Base-by-base conservation (phyloP, 1,284 basidiomycete species). In the Xerocomus nothofagi region DNA sequence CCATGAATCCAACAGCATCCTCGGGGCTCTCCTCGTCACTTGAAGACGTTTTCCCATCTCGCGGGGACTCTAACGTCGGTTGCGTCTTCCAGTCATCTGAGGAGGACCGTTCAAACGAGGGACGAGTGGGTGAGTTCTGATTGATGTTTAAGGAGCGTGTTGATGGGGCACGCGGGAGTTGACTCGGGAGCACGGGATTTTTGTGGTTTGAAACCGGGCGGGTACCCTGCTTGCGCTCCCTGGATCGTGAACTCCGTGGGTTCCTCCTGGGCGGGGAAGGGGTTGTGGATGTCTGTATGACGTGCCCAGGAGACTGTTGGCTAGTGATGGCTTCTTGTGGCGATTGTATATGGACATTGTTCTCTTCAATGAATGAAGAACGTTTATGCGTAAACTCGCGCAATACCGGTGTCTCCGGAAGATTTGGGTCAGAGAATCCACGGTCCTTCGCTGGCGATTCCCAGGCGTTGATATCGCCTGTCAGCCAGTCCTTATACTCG, bases 311-410 rank as follows among this genome's bases (percentile, higher is more conserved):
- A 39, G 69, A 60, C 40, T 66, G 74, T 56, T 75, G 74, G 44
- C 72, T 71, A 30, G 71, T 66, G 49, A 78, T 68, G 26, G 78
- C 77, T 54, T 79, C 77, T 39, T 79, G 78, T 14, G 75, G 68
- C 33, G 64, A 65, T 46, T 67, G 68, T 23, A 81, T 66, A 33
- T 67, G 65, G 29, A 80, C 60, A 30, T 73, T 72, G 53, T 73
- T 79, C 47, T 73, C 74, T 61, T 83, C 77, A 42, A 87, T 77
- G 46, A 78, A 76, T 3, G 85, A 87, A 26, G 84, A 79, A 18
- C 83, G 80, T 66, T 87, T 88, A 62, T 81, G 81, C 14, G 84
- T 84, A 24, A 84, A 84, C 21, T 84, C 77, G 44, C 85, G 79
- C 42, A 87, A 63, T 18, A 84, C 70, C 4, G 82, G 78, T 42